Evolutionary conservation across 768 basidiomycete genomes (phyloP).

Genomic region (Candolleomyces efflorescens): DNA sequence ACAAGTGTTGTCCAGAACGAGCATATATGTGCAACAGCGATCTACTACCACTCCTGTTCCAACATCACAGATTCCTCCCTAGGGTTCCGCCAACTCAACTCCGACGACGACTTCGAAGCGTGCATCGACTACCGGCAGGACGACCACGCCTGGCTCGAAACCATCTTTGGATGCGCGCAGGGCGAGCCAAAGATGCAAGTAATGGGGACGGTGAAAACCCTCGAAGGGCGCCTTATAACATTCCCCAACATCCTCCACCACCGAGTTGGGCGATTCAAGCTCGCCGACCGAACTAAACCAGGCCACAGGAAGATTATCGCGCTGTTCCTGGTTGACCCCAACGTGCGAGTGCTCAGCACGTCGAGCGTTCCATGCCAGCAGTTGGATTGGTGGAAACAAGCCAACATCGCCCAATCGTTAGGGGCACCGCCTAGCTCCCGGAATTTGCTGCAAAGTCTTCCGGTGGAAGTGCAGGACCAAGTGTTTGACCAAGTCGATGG

Average conservation of each 20-base stretch:
- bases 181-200: slow-evolving; percentile 12
- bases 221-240: slow-evolving; percentile 24
- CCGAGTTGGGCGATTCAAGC: slow-evolving; percentile 27
- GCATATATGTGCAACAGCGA: slow-evolving; percentile 22
- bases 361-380: slow-evolving; percentile 24
- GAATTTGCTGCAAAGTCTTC: not conserved
- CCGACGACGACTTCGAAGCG: not conserved
- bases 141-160: slow-evolving; percentile 17
- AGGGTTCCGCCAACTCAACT: slow-evolving; percentile 11
- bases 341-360: slow-evolving; percentile 19
- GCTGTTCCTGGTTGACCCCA: slow-evolving; percentile 34
- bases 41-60: slow-evolving; percentile 23
- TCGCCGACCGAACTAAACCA: slow-evolving; percentile 28
- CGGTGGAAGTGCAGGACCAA: not conserved
- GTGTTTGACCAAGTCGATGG: not conserved
- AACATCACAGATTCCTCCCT: slow-evolving; percentile 27
- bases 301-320: slow-evolving; percentile 38
- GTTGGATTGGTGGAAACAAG: slow-evolving; percentile 21
- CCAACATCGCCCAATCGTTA: not conserved
- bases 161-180: slow-evolving; percentile 15
- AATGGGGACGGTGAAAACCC: slow-evolving; percentile 24
- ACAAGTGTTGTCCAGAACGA: slow-evolving; percentile 16
- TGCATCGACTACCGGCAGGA: slow-evolving; percentile 14
- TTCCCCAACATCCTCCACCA: slow-evolving; percentile 38
- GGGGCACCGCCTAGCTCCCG: not conserved